Conservation (phyloP, 2,329 filamentous ascomycete genomes). For the Rachicladosporium sp. region DNA sequence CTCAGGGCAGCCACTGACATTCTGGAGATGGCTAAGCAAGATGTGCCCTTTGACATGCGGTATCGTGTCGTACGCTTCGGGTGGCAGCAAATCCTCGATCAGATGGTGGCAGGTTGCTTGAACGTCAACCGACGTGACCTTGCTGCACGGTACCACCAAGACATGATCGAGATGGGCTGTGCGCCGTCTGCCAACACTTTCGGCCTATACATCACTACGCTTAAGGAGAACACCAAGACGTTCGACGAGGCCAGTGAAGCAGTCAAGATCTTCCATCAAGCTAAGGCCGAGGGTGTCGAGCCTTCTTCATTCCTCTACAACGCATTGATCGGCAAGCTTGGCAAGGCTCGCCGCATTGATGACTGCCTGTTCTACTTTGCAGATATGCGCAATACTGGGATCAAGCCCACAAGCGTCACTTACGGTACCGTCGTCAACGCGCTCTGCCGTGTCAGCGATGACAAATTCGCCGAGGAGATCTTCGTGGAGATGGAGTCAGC, state of each 20-base stretch:
- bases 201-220: slow-evolving; percentile 97
- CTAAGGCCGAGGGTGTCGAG: slow-evolving; percentile 85
- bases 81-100: slow-evolving; percentile 91
- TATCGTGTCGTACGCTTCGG: slow-evolving; percentile 84
- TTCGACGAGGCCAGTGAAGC: slow-evolving; percentile 96
- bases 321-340: slow-evolving; percentile 92
- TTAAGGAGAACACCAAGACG: slow-evolving; percentile 94
- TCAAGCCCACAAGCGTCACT: slow-evolving; percentile 92
- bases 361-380: slow-evolving; percentile 97
- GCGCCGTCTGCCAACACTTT: slow-evolving; percentile 95
- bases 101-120: slow-evolving; percentile 89
- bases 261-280: slow-evolving; percentile 91
- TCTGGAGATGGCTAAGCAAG: slow-evolving; percentile 73
- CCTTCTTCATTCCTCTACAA: slow-evolving; percentile 97
- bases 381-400: slow-evolving; percentile 86
- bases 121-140: slow-evolving; percentile 67
- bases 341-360: slow-evolving; percentile 93
- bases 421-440: slow-evolving; percentile 98
- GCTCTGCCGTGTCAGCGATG: slow-evolving; percentile 89
- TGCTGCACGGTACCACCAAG: slow-evolving; percentile 80
- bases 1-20: slow-evolving; percentile 76
- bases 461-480: slow-evolving; percentile 93
- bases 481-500: slow-evolving; percentile 99
- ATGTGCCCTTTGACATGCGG: slow-evolving; percentile 73
- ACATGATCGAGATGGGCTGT: slow-evolving; percentile 79